These are phyloP conservation scores for Metschnikowia reukaufii DNA, from an alignment of 805 yeast species.

Conservation along the genomic window DNA sequence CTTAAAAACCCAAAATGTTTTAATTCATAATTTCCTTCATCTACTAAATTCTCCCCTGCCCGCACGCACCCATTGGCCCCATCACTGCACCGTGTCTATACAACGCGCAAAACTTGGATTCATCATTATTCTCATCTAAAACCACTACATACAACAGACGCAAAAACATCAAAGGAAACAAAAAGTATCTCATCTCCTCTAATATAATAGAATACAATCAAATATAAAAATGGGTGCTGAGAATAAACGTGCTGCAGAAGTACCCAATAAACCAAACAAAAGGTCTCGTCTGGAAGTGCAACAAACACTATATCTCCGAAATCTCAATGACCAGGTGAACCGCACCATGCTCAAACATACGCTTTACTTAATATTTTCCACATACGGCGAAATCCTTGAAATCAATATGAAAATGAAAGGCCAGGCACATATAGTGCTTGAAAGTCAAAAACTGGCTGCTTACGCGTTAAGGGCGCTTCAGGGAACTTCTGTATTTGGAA, in stretches of 20 bases:
- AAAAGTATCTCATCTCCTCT: no score
- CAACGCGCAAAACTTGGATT: no score
- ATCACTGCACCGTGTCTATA: no score
- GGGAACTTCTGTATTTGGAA: slow-evolving; percentile 52
- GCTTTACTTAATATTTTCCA: slow-evolving; percentile 57
- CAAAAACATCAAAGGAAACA: no score
- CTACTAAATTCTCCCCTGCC: no score
- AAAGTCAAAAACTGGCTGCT: slow-evolving; percentile 49
- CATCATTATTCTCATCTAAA: no score
- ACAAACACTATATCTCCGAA: slow-evolving; percentile 58
- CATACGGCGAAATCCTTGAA: slow-evolving; percentile 64
- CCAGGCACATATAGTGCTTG: slow-evolving; percentile 63
- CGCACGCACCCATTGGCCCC: no score
- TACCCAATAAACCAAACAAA: slow-evolving; percentile 7
- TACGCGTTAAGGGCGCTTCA: slow-evolving; percentile 50
- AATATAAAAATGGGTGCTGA: slow-evolving; percentile 3
- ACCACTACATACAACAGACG: no score
- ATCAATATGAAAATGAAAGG: slow-evolving; percentile 56
- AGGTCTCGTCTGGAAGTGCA: slow-evolving; percentile 19
- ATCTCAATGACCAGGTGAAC: slow-evolving; percentile 58
- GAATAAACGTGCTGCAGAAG: slow-evolving; percentile 6
- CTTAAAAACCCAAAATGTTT: no score
- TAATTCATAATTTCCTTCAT: no score
- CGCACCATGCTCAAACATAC: slow-evolving; percentile 46
- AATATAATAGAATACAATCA: no score